Percentiles rank a stretch among this genome's conserved stretches.
Conservation (phyloP, 148 eudicot species). For the Fagopyrum esculentum region DNA sequence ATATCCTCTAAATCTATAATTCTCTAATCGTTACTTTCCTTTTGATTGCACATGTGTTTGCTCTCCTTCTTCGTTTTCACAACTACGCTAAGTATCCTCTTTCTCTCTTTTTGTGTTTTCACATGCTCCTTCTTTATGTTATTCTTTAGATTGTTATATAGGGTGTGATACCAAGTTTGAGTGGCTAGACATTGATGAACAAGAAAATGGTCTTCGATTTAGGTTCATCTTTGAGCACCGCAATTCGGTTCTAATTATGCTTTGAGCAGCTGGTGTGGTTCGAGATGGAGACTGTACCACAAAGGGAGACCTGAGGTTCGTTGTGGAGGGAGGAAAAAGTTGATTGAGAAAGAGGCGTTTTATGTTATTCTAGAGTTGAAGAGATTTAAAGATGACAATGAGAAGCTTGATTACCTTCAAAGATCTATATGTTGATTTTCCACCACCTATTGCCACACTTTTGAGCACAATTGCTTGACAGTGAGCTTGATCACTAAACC, state of each 20-base stretch:
- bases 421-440: constrained; percentile 47
- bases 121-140: constrained; percentile 6
- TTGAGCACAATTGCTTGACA: too few species aligned
- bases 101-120: not conserved
- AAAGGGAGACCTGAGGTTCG: constrained; percentile 93
- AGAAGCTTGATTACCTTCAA: constrained; percentile 53
- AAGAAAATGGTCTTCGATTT: constrained; percentile 55
- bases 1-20: too few species aligned
- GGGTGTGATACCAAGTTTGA: constrained; percentile 50
- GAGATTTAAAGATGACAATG: constrained; percentile 60
- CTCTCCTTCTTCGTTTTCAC: not conserved
- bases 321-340: constrained; percentile 86
- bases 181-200: constrained; percentile 56
- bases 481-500: constrained; percentile 23
- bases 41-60: too few species aligned
- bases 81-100: too few species aligned
- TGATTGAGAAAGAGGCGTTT: constrained; percentile 85
- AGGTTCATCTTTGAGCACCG: constrained; percentile 29
- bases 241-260: not conserved
- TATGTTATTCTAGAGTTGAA: constrained; percentile 61
- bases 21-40: too few species aligned
- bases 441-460: constrained; percentile 21
- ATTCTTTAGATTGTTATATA: constrained; percentile 54
- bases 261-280: not conserved
- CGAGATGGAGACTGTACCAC: constrained; percentile 26